Evolutionary conservation across 805 yeast species (phyloP).

Genomic region (Kluyveromyces siamensis): DNA sequence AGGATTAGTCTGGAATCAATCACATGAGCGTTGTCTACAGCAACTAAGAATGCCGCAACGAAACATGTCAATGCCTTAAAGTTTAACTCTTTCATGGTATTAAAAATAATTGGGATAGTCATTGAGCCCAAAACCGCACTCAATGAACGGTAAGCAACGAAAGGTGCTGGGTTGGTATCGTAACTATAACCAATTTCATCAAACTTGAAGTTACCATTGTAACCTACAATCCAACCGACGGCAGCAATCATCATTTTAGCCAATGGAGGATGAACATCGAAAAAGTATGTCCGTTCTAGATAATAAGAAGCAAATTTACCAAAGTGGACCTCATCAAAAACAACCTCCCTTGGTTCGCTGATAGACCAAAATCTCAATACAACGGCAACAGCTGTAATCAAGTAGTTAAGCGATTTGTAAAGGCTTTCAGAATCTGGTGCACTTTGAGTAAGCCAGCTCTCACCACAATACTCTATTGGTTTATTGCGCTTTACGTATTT

Average conservation of each 20-base stretch:
- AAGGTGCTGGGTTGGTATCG: conserved; percentile 72
- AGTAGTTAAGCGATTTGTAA: conserved; percentile 40
- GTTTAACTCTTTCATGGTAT: conserved; percentile 77
- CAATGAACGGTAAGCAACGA: conserved; percentile 69
- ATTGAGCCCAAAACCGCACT: conserved; percentile 75
- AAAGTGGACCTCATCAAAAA: conserved; percentile 81
- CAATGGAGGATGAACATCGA: conserved; percentile 97
- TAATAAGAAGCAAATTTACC: conserved; percentile 83
- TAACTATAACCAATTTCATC: conserved; percentile 83
- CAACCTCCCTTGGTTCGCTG: conserved; percentile 63
- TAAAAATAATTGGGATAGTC: conserved; percentile 76
- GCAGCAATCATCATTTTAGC: conserved; percentile 88
- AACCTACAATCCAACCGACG: conserved; percentile 83
- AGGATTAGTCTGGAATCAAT: conserved; percentile 85
- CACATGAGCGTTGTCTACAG: conserved; percentile 85
- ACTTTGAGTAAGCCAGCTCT: conserved; percentile 21
- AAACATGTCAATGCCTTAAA: conserved; percentile 71
- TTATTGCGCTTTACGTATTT: conserved; percentile 1
- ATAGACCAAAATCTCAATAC: conserved; percentile 54
- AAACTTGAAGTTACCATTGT: conserved; percentile 86
- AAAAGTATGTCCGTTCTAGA: conserved; percentile 82
- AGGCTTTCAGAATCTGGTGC: conserved; percentile 26
- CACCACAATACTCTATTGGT: conserved; percentile 12
- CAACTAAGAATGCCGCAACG: conserved; percentile 66
- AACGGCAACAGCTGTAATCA: conserved; percentile 61